phyloP scores from a whole-genome alignment of 768 basidiomycete species.

The Macrolepiota fuliginosa region DNA sequence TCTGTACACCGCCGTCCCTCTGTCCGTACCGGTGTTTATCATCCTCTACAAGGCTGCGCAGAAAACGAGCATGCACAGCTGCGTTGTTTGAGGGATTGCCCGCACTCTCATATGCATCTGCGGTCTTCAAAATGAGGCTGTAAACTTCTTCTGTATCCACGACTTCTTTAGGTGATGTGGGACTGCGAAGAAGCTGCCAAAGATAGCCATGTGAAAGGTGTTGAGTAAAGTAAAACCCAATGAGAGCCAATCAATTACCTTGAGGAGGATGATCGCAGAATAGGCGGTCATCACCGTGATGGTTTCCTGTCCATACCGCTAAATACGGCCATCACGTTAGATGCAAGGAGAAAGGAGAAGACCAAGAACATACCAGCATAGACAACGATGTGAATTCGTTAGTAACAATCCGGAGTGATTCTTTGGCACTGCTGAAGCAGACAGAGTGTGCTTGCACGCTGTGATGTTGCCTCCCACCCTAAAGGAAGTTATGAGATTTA shows the following conservation, averaged over 20 bases:
- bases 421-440: constrained; percentile 74
- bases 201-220: constrained; percentile 6
- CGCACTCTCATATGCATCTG: constrained; percentile 76
- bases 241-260: constrained; percentile 37
- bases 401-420: constrained; percentile 67
- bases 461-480: constrained; percentile 58
- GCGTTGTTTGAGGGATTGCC: constrained; percentile 62
- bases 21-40: constrained; percentile 58
- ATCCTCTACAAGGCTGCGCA: constrained; percentile 63
- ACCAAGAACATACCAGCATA: constrained; percentile 55
- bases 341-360: not conserved
- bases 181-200: constrained; percentile 64
- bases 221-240: not conserved
- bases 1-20: constrained; percentile 36
- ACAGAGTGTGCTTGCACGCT: constrained; percentile 67
- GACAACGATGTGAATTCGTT: constrained; percentile 71
- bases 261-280: constrained; percentile 76
- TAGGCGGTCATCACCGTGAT: constrained; percentile 87
- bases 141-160: constrained; percentile 67
- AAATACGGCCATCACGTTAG: constrained; percentile 16
- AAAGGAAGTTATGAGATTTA: constrained; percentile 10
- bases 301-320: constrained; percentile 86
- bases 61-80: constrained; percentile 78
- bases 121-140: constrained; percentile 61
- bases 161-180: constrained; percentile 54